Conservation (phyloP, 768 basidiomycete species). For the Tricholomella constricta region DNA sequence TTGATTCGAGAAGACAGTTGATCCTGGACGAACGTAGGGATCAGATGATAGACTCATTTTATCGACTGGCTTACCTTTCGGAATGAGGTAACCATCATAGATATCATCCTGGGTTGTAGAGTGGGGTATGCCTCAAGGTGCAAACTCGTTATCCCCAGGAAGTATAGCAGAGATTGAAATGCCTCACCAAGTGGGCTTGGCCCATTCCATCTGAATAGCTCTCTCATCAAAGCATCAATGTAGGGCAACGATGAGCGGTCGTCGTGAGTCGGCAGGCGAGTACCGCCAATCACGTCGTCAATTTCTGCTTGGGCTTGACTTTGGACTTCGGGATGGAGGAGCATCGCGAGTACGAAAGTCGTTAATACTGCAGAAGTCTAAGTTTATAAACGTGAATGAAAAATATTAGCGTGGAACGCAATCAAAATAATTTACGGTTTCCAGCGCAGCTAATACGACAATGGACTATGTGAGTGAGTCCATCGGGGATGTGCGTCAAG, state of each 20-base stretch:
- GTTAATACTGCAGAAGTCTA: too few species aligned
- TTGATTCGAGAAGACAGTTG: too few species aligned
- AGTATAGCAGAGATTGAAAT: too few species aligned
- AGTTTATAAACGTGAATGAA: not conserved
- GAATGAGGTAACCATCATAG: conserved; percentile 18
- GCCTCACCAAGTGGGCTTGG: conserved; percentile 28
- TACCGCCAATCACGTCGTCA: conserved; percentile 37
- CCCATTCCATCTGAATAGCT: conserved; percentile 31
- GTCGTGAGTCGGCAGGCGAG: conserved; percentile 30
- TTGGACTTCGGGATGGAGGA: conserved; percentile 39
- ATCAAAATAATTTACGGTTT: too few species aligned
- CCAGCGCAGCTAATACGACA: conserved; percentile 5
- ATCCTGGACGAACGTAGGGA: too few species aligned
- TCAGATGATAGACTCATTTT: too few species aligned
- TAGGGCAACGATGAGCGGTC: conserved; percentile 31
- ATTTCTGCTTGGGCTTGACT: conserved; percentile 54
- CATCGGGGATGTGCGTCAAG: too few species aligned
- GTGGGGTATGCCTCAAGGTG: conserved; percentile 13
- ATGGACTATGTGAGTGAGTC: too few species aligned
- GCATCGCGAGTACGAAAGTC: conserved; percentile 4
- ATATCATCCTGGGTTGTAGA: conserved; percentile 11
- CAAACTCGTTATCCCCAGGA: too few species aligned
- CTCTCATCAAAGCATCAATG: conserved; percentile 31
- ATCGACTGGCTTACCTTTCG: too few species aligned
- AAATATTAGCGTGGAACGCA: too few species aligned